Evolutionary conservation across 2,329 filamentous ascomycete species (phyloP).

Genomic region (Colletotrichum phormii): DNA sequence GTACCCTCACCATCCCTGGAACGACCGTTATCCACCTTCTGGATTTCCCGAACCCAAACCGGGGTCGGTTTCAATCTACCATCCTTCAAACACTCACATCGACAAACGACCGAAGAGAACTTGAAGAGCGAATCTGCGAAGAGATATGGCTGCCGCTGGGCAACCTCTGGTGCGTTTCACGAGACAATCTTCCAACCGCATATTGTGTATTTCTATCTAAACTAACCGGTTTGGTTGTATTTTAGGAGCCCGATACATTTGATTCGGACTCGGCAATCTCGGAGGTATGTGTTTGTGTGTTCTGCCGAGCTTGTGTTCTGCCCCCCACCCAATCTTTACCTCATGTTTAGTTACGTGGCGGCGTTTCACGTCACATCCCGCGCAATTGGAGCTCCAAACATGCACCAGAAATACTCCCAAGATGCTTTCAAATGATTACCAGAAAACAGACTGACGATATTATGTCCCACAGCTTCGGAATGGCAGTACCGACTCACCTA

Average conservation of each 20-base stretch:
- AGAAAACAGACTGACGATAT: background rate
- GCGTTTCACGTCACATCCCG: conserved; percentile 9
- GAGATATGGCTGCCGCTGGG: conserved; percentile 1
- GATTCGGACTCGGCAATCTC: conserved; percentile 32
- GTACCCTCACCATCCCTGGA: background rate
- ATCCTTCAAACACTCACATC: background rate
- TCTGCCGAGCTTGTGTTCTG: no score
- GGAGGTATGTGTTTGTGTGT: background rate
- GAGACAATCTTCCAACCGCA: background rate
- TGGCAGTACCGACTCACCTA: conserved; percentile 22
- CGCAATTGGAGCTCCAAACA: background rate
- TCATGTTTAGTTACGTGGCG: background rate
- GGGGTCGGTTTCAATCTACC: background rate
- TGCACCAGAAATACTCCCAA: background rate
- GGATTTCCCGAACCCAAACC: background rate
- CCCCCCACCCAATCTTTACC: background rate
- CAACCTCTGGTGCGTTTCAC: background rate
- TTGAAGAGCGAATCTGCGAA: background rate
- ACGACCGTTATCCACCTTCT: background rate
- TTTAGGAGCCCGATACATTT: conserved; percentile 25
- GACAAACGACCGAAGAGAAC: background rate
- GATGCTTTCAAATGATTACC: background rate
- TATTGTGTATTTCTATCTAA: no score
- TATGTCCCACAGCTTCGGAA: background rate
- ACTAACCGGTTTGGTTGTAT: background rate